phyloP scores from a whole-genome alignment of 192 early-diverging fungal genomes.

The Coemansia sp. region DNA sequence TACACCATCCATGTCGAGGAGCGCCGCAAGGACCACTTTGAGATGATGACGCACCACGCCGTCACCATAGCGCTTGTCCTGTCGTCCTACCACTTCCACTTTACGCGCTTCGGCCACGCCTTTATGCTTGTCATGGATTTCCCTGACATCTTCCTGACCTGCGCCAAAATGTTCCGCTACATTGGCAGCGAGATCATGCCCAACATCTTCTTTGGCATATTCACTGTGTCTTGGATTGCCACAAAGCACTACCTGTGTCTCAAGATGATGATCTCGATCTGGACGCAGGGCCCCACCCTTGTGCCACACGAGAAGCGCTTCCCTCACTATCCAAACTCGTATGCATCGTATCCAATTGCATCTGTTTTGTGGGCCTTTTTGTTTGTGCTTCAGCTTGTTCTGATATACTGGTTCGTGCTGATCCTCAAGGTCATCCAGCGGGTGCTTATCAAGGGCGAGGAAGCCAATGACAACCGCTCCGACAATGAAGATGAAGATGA shows the following conservation, averaged over 20 bases:
- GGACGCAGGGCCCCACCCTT: constrained; percentile 49
- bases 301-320: constrained; percentile 60
- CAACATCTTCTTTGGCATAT: constrained; percentile 72
- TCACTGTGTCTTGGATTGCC: constrained; percentile 73
- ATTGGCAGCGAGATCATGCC: constrained; percentile 60
- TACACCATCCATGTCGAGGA: constrained; percentile 57
- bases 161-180: constrained; percentile 82
- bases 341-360: constrained; percentile 48
- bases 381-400: constrained; percentile 63
- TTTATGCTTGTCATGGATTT: constrained; percentile 59
- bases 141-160: constrained; percentile 57
- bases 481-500: constrained; percentile 59
- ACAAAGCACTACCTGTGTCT: constrained; percentile 74
- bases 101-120: constrained; percentile 57
- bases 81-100: constrained; percentile 55
- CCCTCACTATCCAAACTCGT: constrained; percentile 60
- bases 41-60: constrained; percentile 58
- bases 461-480: constrained; percentile 69
- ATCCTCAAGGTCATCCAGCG: constrained; percentile 64
- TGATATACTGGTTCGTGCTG: constrained; percentile 79
- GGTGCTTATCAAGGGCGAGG: constrained; percentile 62
- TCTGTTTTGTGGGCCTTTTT: constrained; percentile 61
- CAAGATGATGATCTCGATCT: constrained; percentile 66
- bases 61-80: constrained; percentile 55
- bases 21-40: constrained; percentile 54